Base-by-base conservation (phyloP, 306 rosid genomes). In the Delonix regia region DNA sequence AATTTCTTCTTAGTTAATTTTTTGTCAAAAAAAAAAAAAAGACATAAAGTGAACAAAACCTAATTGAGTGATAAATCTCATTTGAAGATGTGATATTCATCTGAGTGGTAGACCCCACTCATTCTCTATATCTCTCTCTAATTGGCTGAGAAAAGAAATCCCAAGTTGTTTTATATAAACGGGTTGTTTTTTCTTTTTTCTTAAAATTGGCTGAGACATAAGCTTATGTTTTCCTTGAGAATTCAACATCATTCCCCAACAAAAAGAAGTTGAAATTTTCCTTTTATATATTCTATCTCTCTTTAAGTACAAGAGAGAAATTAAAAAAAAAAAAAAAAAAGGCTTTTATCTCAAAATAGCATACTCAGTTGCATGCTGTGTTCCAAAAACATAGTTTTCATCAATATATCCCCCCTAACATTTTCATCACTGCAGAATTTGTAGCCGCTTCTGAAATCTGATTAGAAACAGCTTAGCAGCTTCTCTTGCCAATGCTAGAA, bases 401-500 rank as follows among this genome's bases (percentile, higher is more conserved):
- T 61, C 65, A 71, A 56, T 56, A 78, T 41, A 53, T 63, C 61
- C 71, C 61, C 71, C 61, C 81, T 80, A 44, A 28, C 64, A 75
- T 83, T 36, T 56, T 42, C 57, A 22, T 69, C 64, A 42, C 55
- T 2, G 9, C 30, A 69, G 75, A 56, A 83, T 66, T 69, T 44
- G 48, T 45, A 74, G 62, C 71, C 69, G 69, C 53, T 75, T 69
- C 30, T 51, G 63, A 71, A 74, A 51, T 51, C 52, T 62, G 39
- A 51, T 62, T 60, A 67, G 80, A 47, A 62, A 53, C 39, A 69
- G 75, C 84, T 16, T 60, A 69, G 63, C 63, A 69, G 72, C 62
- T 52, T 45, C 38, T 11, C 28, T 51, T 81, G 52, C 47, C 60
- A 85, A 81, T 80, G 86, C 86, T 49, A 28, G 6, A 47, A 83